Conservation (phyloP, 2,329 filamentous ascomycete genomes). For the Harringtonia aguacate region DNA sequence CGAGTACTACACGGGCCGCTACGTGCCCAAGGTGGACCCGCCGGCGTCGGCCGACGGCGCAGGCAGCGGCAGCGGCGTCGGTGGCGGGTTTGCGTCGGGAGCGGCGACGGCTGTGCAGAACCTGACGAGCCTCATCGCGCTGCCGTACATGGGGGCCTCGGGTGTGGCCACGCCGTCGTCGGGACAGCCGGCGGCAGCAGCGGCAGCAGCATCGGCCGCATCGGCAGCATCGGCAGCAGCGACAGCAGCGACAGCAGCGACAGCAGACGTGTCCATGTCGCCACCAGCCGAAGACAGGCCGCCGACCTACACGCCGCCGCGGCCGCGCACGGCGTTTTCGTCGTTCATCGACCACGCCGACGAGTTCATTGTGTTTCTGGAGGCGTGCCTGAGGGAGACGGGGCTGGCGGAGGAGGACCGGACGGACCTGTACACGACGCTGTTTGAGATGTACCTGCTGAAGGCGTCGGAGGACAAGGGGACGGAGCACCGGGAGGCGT, state of each 20-base stretch:
- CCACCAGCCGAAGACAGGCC: slow-evolving; percentile 6
- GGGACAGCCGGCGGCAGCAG: neutral
- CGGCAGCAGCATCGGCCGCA: neutral
- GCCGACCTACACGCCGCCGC: slow-evolving; percentile 64
- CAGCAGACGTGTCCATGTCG: too few relatives aligned
- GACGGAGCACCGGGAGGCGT: slow-evolving; percentile 56
- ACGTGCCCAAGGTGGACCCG: slow-evolving; percentile 58
- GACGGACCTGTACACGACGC: slow-evolving; percentile 80
- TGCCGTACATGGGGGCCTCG: slow-evolving; percentile 72
- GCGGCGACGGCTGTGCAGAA: slow-evolving; percentile 49
- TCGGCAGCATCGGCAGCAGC: neutral
- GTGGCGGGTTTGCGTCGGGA: slow-evolving; percentile 16
- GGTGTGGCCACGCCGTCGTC: slow-evolving; percentile 36
- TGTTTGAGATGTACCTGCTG: slow-evolving; percentile 97
- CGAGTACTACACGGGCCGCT: slow-evolving; percentile 86
- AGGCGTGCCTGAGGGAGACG: slow-evolving; percentile 69
- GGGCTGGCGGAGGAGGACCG: slow-evolving; percentile 64
- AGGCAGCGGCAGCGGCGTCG: slow-evolving; percentile 22
- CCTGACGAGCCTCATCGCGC: slow-evolving; percentile 68
- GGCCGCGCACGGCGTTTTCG: slow-evolving; percentile 83
- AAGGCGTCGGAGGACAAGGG: slow-evolving; percentile 70
- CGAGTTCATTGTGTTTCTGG: slow-evolving; percentile 85
- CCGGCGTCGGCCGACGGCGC: slow-evolving; percentile 19
- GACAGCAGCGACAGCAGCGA: neutral
- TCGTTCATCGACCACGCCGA: slow-evolving; percentile 91